Evolutionary conservation across 345 rosid species (phyloP).

Genomic region (Lagerstroemia speciosa): DNA sequence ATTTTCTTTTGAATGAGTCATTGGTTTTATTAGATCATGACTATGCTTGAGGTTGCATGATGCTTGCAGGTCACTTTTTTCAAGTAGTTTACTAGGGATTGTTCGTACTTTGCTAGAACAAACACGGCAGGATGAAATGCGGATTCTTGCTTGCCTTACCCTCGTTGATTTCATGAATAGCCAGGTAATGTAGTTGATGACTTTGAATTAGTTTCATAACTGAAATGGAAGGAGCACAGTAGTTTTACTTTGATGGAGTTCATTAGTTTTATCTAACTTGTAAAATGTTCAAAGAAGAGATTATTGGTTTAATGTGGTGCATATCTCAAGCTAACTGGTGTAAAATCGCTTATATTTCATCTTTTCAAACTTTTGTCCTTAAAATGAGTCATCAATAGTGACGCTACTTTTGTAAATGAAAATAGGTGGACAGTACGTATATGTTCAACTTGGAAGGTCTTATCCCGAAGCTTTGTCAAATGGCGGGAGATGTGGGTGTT

Average conservation of each 20-base stretch:
- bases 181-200: constrained; percentile 44
- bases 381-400: not conserved
- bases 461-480: constrained; percentile 80
- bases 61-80: constrained; percentile 80
- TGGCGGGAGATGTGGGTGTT: constrained; percentile 75
- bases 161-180: constrained; percentile 72
- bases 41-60: constrained; percentile 3
- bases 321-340: not conserved
- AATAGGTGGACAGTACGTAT: constrained; percentile 56
- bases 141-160: constrained; percentile 55
- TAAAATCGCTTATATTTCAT: not conserved
- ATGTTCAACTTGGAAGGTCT: constrained; percentile 96
- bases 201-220: not conserved
- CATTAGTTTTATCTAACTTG: not conserved
- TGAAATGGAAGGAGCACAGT: not conserved
- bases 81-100: constrained; percentile 69
- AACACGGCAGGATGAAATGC: constrained; percentile 61
- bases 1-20: not conserved
- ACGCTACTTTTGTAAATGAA: not conserved
- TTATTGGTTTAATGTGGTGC: not conserved
- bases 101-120: constrained; percentile 75
- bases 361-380: not conserved
- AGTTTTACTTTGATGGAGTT: not conserved
- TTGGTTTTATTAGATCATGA: constrained; percentile 6
- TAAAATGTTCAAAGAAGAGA: not conserved